Evolutionary conservation across 495 filamentous ascomycete species (phyloP).

Genomic region (Cercophora sp.): DNA sequence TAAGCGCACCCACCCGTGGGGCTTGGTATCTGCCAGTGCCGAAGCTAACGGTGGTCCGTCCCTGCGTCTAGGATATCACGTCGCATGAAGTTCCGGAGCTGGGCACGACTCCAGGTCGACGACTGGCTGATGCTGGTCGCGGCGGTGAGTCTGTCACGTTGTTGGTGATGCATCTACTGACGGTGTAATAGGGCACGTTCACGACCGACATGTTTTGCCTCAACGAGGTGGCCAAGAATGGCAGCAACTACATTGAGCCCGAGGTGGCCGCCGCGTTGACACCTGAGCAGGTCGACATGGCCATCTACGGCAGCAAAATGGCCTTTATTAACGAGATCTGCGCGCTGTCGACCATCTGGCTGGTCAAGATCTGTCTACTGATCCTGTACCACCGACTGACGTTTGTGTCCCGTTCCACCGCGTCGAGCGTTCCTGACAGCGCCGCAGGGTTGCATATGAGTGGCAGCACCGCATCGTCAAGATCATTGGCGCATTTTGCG

Average conservation of each 20-base stretch:
- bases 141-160: not conserved
- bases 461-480: constrained; percentile 31
- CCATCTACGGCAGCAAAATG: constrained; percentile 44
- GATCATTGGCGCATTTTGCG: constrained; percentile 27
- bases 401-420: constrained; percentile 20
- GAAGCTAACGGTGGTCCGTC: not conserved
- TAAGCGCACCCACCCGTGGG: not conserved
- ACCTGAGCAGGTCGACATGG: constrained; percentile 32
- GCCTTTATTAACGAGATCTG: constrained; percentile 45
- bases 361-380: constrained; percentile 50
- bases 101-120: constrained; percentile 7
- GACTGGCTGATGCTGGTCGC: constrained; percentile 15
- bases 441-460: constrained; percentile 17
- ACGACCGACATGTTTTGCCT: constrained; percentile 35
- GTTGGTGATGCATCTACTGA: not conserved
- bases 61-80: constrained; percentile 7
- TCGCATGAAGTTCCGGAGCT: constrained; percentile 12
- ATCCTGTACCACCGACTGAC: constrained; percentile 47
- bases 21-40: not conserved
- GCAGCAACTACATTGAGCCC: constrained; percentile 41
- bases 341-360: constrained; percentile 48
- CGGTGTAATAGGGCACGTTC: not conserved
- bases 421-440: not conserved
- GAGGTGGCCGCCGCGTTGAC: constrained; percentile 36
- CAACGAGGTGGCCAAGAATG: constrained; percentile 41